Percentiles rank a stretch among this genome's conserved stretches.
phyloP scores from a whole-genome alignment of 108 stramenopile species.

The Nitzschia sp. region DNA sequence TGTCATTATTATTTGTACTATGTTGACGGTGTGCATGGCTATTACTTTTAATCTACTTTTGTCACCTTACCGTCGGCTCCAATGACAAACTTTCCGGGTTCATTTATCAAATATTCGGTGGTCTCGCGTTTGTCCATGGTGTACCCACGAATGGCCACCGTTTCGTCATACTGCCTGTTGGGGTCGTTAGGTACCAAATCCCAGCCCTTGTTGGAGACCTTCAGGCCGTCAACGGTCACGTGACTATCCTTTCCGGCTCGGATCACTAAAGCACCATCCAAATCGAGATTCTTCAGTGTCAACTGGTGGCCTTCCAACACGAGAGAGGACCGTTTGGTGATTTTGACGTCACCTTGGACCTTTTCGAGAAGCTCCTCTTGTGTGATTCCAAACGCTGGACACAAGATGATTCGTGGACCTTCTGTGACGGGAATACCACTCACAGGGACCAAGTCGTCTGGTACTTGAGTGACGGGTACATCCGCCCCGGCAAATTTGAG shows the following conservation, averaged over 20 bases:
- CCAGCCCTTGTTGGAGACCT: slow-evolving; percentile 80
- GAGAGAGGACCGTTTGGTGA: slow-evolving; percentile 69
- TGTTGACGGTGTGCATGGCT: not conserved
- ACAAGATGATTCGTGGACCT: slow-evolving; percentile 80
- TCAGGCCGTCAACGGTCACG: slow-evolving; percentile 75
- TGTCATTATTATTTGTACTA: no score
- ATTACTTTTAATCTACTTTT: slow-evolving; percentile 34
- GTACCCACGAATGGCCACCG: slow-evolving; percentile 85
- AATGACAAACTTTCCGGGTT: slow-evolving; percentile 77
- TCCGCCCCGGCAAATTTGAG: slow-evolving; percentile 76
- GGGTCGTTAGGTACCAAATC: slow-evolving; percentile 63
- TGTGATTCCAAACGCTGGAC: slow-evolving; percentile 79
- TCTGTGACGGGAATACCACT: slow-evolving; percentile 82
- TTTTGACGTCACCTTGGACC: slow-evolving; percentile 60
- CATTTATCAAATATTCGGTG: slow-evolving; percentile 68
- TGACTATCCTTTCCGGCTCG: slow-evolving; percentile 61
- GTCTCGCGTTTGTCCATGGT: slow-evolving; percentile 80
- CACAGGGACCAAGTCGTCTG: slow-evolving; percentile 65
- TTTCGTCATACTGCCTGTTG: slow-evolving; percentile 65
- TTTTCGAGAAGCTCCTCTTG: slow-evolving; percentile 75
- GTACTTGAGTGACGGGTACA: slow-evolving; percentile 47
- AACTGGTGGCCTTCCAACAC: slow-evolving; percentile 79
- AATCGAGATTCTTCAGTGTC: slow-evolving; percentile 69
- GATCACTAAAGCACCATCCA: slow-evolving; percentile 87
- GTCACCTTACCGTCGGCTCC: slow-evolving; percentile 64